Base-by-base conservation (phyloP, 192 early-diverging fungal genomes). In the Geranomyces variabilis region DNA sequence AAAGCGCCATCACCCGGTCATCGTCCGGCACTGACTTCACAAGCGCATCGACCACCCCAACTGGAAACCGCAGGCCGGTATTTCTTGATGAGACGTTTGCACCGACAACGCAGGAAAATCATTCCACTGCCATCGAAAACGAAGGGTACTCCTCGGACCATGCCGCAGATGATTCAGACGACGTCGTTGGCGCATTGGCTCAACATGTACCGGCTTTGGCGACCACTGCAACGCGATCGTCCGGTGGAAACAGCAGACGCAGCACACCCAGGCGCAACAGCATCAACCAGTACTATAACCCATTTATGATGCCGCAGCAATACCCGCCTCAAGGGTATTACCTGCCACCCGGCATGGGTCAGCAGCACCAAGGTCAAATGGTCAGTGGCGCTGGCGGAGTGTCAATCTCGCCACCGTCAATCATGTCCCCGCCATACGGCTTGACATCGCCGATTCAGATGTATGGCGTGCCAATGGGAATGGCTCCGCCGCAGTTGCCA, bases 381-480 rank as follows among this genome's bases (percentile, higher is more conserved):
- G 36, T 10, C 5, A 41, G 10, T 10, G 36, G 36, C 36, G 36
- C 36, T 41, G 36, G 36, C 36, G 36, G 51, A 53, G 51, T 24
- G 17, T 26, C 58, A 17, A 19, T 60, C 5, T 60, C 58, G 24
- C 58, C 58, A 10, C 36, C 36, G 3, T 41, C 36, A 5, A 33
- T 29, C 2, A 60, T 60, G 58, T 60, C 58, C 5, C 58, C 58
- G 31, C 58, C 58, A 17, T 60, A 29, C 29, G 58, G 58, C 22
- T 28, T 60, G 28, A 60, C 58, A 2, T 60, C 58, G 24, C 58
- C 58, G 5, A 60, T 60, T 8, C 58, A 26, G 31, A 60, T 60
- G 58, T 60, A 60, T 29, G 58, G 58, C 31, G 5, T 60, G 58
- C 58, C 58, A 60, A 60, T 60, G 51, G 51, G 51, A 24, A 24